phyloP scores from a whole-genome alignment of 83 land plant genomes.

The Picea abies region DNA sequence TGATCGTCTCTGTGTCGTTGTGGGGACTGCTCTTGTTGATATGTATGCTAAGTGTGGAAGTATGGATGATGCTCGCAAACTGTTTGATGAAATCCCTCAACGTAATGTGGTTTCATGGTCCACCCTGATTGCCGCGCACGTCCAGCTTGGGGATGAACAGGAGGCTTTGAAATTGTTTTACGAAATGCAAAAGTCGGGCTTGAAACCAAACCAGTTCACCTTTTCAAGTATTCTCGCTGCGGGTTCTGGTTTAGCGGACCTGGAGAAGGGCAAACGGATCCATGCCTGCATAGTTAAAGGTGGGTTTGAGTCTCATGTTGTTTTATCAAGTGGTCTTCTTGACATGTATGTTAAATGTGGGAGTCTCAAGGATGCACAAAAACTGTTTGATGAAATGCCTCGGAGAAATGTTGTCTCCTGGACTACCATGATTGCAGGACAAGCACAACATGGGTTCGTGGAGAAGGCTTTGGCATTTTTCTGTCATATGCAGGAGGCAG shows the following conservation, averaged over 20 bases:
- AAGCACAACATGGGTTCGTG: conserved; percentile 49
- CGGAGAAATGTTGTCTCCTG: conserved; percentile 58
- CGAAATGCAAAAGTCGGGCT: conserved; percentile 37
- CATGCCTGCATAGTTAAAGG: conserved; percentile 39
- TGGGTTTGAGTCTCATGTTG: conserved; percentile 25
- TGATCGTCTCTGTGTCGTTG: conserved; percentile 42
- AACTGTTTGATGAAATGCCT: conserved; percentile 52
- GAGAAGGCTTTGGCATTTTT: conserved; percentile 43
- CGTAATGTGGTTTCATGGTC: conserved; percentile 55
- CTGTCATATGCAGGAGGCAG: conserved; percentile 39
- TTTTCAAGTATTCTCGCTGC: conserved; percentile 45
- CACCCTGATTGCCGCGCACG: conserved; percentile 37
- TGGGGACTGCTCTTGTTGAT: conserved; percentile 41
- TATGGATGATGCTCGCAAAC: conserved; percentile 22
- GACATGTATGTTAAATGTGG: conserved; percentile 55
- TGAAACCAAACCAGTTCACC: conserved; percentile 38
- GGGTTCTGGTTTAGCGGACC: conserved; percentile 33
- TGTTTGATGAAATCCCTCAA: conserved; percentile 60
- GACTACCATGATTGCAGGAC: conserved; percentile 63
- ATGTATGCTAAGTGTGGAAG: conserved; percentile 39
- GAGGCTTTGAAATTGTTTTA: conserved; percentile 35
- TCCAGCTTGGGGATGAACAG: not conserved
- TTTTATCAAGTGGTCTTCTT: conserved; percentile 36
- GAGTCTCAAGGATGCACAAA: conserved; percentile 29
- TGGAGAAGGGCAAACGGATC: conserved; percentile 27